phyloP scores from a whole-genome alignment of 305 asterid genomes.

The Ilex paraguariensis region DNA sequence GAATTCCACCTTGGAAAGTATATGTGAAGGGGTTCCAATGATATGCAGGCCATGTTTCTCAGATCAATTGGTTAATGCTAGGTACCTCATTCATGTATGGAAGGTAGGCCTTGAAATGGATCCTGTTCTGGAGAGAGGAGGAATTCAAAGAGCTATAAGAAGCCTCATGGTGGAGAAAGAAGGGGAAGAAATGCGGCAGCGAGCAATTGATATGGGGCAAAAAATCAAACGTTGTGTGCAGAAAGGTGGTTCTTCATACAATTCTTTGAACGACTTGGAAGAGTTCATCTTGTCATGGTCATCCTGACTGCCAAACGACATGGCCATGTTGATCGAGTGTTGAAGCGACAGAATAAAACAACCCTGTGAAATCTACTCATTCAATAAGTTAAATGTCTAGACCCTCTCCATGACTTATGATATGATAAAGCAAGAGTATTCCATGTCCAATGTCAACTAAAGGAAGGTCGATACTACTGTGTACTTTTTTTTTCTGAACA shows the following conservation, averaged over 20 bases:
- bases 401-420: too few relatives aligned
- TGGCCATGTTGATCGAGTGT: too few relatives aligned
- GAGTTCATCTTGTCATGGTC: conserved; percentile 12
- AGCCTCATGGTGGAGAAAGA: conserved; percentile 22
- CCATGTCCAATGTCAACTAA: too few relatives aligned
- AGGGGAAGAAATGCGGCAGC: conserved; percentile 30
- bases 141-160: conserved; percentile 28
- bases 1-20: too few relatives aligned
- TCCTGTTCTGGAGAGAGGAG: conserved; percentile 9
- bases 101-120: conserved; percentile 34
- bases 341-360: too few relatives aligned
- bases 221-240: conserved; percentile 7
- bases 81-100: conserved; percentile 40
- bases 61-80: conserved; percentile 40
- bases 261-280: conserved; percentile 9
- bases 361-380: too few relatives aligned
- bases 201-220: conserved; percentile 21
- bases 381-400: too few relatives aligned
- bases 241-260: conserved; percentile 22
- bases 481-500: too few relatives aligned
- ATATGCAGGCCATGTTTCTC: conserved; percentile 42
- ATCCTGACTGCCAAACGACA: too few relatives aligned
- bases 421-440: too few relatives aligned
- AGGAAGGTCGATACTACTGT: too few relatives aligned
- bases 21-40: conserved; percentile 40